phyloP scores from a whole-genome alignment of 2,329 filamentous ascomycete genomes.

The Aspergillus tamarii region DNA sequence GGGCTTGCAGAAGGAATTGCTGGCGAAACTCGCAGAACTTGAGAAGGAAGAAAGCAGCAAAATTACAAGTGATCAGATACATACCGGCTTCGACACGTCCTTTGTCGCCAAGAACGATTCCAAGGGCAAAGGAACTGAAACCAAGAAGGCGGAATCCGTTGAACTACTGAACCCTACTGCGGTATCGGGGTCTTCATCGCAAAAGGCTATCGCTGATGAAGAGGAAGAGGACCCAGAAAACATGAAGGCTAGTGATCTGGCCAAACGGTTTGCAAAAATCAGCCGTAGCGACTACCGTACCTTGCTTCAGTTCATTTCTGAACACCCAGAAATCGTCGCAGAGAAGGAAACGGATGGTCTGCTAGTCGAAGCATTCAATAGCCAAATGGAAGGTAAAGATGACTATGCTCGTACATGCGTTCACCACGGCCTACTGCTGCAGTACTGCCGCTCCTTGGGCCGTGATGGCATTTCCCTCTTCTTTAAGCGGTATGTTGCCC shows the following conservation, averaged over 20 bases:
- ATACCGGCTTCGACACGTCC: slow-evolving; percentile 88
- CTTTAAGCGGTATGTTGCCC: slow-evolving; percentile 72
- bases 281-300: slow-evolving; percentile 72
- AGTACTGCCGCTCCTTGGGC: slow-evolving; percentile 91
- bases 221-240: slow-evolving; percentile 68
- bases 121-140: slow-evolving; percentile 47
- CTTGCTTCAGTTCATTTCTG: slow-evolving; percentile 75
- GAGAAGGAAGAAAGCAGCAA: slow-evolving; percentile 84
- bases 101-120: slow-evolving; percentile 67
- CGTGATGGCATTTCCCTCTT: slow-evolving; percentile 87
- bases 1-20: slow-evolving; percentile 74
- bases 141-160: slow-evolving; percentile 51
- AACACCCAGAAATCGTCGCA: slow-evolving; percentile 75
- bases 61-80: slow-evolving; percentile 89
- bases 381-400: slow-evolving; percentile 74
- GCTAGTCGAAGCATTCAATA: slow-evolving; percentile 88
- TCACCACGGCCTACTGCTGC: slow-evolving; percentile 87
- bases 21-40: slow-evolving; percentile 74
- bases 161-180: slow-evolving; percentile 76
- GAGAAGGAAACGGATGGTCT: slow-evolving; percentile 91
- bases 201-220: slow-evolving; percentile 49
- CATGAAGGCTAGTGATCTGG: slow-evolving; percentile 74
- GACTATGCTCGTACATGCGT: slow-evolving; percentile 84
- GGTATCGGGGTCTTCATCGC: slow-evolving; percentile 44
- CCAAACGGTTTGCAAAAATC: slow-evolving; percentile 81